Percentiles rank a stretch among this genome's conserved stretches.
phyloP scores from a whole-genome alignment of 257 asterid genomes.

The Solanum chmielewskii region DNA sequence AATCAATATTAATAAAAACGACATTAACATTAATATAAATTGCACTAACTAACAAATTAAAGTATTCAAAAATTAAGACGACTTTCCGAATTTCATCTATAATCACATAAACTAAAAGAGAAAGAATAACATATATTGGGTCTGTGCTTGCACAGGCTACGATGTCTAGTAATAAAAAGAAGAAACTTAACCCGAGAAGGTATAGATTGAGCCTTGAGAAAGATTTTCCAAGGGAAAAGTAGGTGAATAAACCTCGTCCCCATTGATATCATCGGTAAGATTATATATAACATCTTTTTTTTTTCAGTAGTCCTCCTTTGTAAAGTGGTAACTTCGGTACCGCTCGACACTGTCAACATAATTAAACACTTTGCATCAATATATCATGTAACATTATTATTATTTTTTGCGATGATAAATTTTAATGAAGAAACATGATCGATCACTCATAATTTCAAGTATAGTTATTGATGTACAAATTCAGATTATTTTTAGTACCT shows the following conservation, averaged over 20 bases:
- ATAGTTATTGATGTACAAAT: neutral
- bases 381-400: neutral
- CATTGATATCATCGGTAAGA: neutral
- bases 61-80: too few species aligned
- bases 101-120: too few species aligned
- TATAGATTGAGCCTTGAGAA: neutral
- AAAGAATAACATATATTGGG: too few species aligned
- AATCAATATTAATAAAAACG: too few species aligned
- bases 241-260: neutral
- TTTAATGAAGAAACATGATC: too few species aligned
- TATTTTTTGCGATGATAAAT: too few species aligned
- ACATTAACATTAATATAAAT: too few species aligned
- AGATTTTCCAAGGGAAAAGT: neutral
- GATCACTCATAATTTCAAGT: neutral
- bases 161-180: too few species aligned
- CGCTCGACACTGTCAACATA: neutral
- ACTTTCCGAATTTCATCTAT: too few species aligned
- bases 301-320: neutral
- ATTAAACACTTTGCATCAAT: neutral
- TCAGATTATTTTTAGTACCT: neutral
- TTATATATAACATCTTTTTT: too few species aligned
- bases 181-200: neutral
- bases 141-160: too few species aligned
- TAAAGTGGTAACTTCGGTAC: neutral
- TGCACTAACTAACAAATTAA: too few species aligned